Base-by-base conservation (phyloP, 1,284 basidiomycete species). In the Cystobasidium slooffiae region DNA sequence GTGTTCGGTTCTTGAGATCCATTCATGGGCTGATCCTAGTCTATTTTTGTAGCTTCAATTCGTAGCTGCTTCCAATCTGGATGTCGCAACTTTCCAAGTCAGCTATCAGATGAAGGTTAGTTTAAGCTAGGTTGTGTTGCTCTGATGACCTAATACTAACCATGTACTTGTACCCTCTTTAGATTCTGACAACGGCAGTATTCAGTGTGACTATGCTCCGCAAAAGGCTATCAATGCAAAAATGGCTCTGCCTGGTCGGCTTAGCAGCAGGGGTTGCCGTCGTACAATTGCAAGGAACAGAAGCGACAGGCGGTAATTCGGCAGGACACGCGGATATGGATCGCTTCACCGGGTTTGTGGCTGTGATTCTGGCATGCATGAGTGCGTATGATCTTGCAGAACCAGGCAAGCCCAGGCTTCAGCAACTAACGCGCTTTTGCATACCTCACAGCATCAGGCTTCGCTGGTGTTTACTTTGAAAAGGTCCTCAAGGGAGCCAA, bases 391-490 rank as follows among this genome's bases (percentile, higher is more conserved):
- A 16, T 6, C 49, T 31, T 31, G 31, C 31, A 31, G 31, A 31
- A 2, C 31, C 1, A 31, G 31, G 31, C 31, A 31, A 2, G 31
- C 31, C 31, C 31, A 5, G 31, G 14, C 10, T 20, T 46, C 24
- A 8, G 52, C n/a, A 31, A 47, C 41, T 49, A 44, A 12, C n/a
- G 0, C 44, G 31, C 24, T 18, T 18, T 12, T 31, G 9, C 12
- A 16, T 39, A 16, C 59, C 59, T 47, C 18, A 14, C 59, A 73
- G 70, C 94, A 0, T 97, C 94, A 0, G 96, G 96, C 46, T 88
- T 98, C n/a, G 96, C 96, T 0, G 95, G 96, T 14, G 96, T 97
- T 39, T 98, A 98, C 85, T 97, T 98, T 80, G 96, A 98, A 84
- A 94, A 95, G 90, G 93, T 98, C 20, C 86, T 98, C 80, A 98